Conservation (phyloP, 768 basidiomycete genomes). For the Cyclocybe aegerita region DNA sequence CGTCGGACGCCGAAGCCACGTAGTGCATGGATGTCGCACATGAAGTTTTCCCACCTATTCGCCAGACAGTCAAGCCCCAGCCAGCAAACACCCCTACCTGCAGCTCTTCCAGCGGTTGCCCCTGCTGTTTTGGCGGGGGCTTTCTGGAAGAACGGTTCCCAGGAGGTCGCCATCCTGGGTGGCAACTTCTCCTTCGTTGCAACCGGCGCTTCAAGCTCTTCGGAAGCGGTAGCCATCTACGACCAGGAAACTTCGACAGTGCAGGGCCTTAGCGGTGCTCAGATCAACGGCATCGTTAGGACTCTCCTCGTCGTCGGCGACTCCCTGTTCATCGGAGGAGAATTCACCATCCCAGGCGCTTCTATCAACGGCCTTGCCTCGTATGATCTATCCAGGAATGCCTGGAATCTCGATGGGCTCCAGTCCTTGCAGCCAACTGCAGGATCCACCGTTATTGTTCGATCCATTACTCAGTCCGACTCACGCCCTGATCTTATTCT, state of each 20-base stretch:
- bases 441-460: slow-evolving; percentile 60
- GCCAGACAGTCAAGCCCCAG: slow-evolving; percentile 50
- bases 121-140: slow-evolving; percentile 84
- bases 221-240: slow-evolving; percentile 71
- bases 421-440: slow-evolving; percentile 59
- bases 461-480: slow-evolving; percentile 64
- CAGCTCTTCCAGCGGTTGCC: slow-evolving; percentile 54
- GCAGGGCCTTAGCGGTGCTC: slow-evolving; percentile 55
- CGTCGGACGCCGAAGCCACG: slow-evolving; percentile 37
- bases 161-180: slow-evolving; percentile 75
- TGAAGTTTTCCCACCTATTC: slow-evolving; percentile 44
- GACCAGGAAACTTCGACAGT: slow-evolving; percentile 50
- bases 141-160: slow-evolving; percentile 82
- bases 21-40: slow-evolving; percentile 48
- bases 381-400: slow-evolving; percentile 68
- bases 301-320: slow-evolving; percentile 72
- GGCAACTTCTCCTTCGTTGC: slow-evolving; percentile 80
- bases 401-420: slow-evolving; percentile 60
- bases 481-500: slow-evolving; percentile 64
- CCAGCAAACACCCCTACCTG: slow-evolving; percentile 48
- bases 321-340: slow-evolving; percentile 79
- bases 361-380: slow-evolving; percentile 69
- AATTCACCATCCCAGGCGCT: slow-evolving; percentile 65
- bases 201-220: slow-evolving; percentile 34
- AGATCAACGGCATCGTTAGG: slow-evolving; percentile 74